Evolutionary conservation across 2,329 filamentous ascomycete species (phyloP).

Genomic region (Botrytis pseudocinerea): DNA sequence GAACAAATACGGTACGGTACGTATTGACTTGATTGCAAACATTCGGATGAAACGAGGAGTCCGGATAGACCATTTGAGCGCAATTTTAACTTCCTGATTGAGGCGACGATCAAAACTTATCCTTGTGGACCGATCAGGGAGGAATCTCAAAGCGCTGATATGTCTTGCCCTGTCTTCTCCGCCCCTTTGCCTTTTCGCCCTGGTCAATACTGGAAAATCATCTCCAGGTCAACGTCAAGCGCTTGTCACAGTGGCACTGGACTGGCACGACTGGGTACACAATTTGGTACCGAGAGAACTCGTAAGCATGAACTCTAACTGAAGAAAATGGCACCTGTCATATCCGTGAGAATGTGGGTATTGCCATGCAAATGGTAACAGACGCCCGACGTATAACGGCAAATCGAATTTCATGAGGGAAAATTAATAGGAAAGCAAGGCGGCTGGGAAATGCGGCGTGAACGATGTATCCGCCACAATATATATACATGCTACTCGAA

Average conservation of each 20-base stretch:
- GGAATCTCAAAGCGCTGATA: slow-evolving; percentile 3
- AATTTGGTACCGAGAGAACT: slow-evolving; percentile 1
- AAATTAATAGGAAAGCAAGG: neutral
- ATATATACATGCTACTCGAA: slow-evolving; percentile 5
- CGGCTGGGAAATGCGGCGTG: neutral
- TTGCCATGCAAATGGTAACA: neutral
- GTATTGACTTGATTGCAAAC: neutral
- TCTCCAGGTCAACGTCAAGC: slow-evolving; percentile 12
- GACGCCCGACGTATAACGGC: neutral
- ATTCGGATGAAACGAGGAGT: slow-evolving; percentile 11
- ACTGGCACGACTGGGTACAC: slow-evolving; percentile 1
- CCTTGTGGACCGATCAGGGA: slow-evolving; percentile 9
- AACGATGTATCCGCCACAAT: slow-evolving; percentile 10
- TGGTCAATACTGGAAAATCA: neutral
- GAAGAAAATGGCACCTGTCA: neutral
- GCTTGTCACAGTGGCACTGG: neutral
- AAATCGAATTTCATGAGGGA: neutral
- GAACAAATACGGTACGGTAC: neutral
- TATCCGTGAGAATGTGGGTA: neutral
- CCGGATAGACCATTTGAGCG: slow-evolving; percentile 2
- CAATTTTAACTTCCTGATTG: slow-evolving; percentile 17
- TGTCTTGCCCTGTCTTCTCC: slow-evolving; percentile 1
- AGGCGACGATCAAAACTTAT: slow-evolving; percentile 17
- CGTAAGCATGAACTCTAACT: slow-evolving; percentile 7
- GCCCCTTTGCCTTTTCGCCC: neutral